Evolutionary conservation across 768 basidiomycete genomes (phyloP).

Genomic region (Mycena leptocephala): DNA sequence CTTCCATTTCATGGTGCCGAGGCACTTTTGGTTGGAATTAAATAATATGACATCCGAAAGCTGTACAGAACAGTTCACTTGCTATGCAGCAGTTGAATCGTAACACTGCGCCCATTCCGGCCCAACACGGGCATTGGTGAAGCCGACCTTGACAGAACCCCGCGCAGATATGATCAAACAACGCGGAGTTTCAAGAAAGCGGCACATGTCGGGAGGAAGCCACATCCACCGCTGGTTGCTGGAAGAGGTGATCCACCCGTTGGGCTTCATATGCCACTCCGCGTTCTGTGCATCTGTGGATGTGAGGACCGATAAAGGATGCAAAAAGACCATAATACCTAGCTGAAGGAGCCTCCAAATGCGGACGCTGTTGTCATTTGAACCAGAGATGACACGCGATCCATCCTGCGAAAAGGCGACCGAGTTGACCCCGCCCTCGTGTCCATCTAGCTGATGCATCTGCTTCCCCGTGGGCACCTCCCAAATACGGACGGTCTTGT

Average conservation of each 20-base stretch:
- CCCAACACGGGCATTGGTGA: neutral
- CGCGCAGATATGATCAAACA: neutral
- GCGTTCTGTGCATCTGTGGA: neutral
- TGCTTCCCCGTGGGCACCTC: neutral
- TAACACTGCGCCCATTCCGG: neutral
- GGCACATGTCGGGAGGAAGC: neutral
- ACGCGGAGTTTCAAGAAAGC: neutral
- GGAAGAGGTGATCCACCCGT: constrained; percentile 7
- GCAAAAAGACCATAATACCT: neutral
- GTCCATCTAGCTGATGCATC: neutral
- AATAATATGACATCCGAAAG: no score
- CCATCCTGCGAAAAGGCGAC: neutral
- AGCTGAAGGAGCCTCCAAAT: neutral
- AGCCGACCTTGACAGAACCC: neutral
- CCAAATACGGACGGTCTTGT: neutral
- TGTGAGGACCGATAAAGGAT: neutral
- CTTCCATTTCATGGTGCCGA: no score
- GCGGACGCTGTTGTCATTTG: neutral
- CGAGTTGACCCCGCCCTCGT: neutral
- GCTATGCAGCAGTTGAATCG: neutral
- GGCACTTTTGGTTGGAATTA: no score
- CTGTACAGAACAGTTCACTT: no score
- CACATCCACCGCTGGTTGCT: neutral
- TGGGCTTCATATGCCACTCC: neutral
- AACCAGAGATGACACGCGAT: neutral